These are phyloP conservation scores for Prunus kanzakura DNA, from an alignment of 306 rosid species.

Conservation along the genomic window DNA sequence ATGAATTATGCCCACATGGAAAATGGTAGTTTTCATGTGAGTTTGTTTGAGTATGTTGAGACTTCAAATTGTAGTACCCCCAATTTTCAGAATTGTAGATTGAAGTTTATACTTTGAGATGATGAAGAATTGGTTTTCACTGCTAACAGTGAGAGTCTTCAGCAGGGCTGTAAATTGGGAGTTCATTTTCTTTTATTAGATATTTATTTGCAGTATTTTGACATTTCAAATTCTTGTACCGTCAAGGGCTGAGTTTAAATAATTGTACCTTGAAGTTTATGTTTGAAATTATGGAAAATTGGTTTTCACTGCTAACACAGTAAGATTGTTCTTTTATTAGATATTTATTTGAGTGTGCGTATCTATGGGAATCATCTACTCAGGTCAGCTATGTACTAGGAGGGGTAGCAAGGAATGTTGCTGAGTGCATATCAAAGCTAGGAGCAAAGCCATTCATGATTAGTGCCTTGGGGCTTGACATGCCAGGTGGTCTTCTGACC, in stretches of 20 bases:
- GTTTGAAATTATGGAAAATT: not conserved
- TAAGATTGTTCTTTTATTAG: not conserved
- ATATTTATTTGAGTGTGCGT: slow-evolving; percentile 1
- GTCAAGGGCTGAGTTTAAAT: not conserved
- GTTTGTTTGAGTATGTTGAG: too few relatives aligned
- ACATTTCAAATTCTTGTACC: not conserved
- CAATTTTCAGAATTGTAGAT: not conserved
- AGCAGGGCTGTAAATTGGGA: not conserved
- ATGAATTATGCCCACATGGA: not conserved
- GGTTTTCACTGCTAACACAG: not conserved
- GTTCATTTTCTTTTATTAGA: not conserved
- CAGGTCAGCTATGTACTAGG: slow-evolving; percentile 75
- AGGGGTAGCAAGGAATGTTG: slow-evolving; percentile 93
- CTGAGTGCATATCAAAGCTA: slow-evolving; percentile 87
- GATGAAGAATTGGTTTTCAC: not conserved
- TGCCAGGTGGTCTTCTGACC: slow-evolving; percentile 58
- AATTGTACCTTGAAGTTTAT: not conserved
- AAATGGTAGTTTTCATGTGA: not conserved
- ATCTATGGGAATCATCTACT: slow-evolving; percentile 18
- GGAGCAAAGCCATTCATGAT: slow-evolving; percentile 79
- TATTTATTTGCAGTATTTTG: not conserved
- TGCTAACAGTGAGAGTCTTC: not conserved
- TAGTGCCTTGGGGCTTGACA: slow-evolving; percentile 77
- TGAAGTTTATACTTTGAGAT: not conserved
- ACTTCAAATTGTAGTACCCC: not conserved